Percentiles rank a stretch among this genome's conserved stretches.
phyloP scores from a whole-genome alignment of 1,284 basidiomycete species.

The Leccinum pachyderme region DNA sequence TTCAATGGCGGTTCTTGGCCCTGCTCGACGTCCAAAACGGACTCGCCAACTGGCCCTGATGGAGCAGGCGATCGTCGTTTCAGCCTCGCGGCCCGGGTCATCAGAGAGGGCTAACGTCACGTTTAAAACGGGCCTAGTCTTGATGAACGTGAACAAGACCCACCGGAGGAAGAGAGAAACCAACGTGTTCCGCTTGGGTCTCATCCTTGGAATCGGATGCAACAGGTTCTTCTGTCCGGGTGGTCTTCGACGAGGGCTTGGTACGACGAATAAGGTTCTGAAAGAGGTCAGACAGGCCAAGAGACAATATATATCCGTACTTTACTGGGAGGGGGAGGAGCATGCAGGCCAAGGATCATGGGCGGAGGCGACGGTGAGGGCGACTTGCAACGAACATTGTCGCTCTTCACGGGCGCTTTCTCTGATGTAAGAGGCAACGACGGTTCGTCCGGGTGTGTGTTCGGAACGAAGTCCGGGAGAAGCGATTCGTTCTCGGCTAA shows the following conservation, averaged over 20 bases:
- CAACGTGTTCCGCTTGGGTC: conserved; percentile 8
- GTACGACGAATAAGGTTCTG: conserved; percentile 25
- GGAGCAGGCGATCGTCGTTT: conserved; percentile 26
- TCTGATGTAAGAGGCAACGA: conserved; percentile 26
- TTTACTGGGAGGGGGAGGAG: conserved; percentile 33
- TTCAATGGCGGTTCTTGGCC: conserved; percentile 56
- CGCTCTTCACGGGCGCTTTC: not conserved
- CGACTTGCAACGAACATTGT: conserved; percentile 6
- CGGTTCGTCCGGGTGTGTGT: conserved; percentile 43
- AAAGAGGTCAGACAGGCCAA: not conserved
- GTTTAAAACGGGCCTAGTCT: not conserved
- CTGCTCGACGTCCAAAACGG: conserved; percentile 18
- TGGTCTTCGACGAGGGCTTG: conserved; percentile 15
- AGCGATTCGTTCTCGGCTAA: conserved; percentile 28
- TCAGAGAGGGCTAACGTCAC: conserved; percentile 16
- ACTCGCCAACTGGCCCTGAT: conserved; percentile 16
- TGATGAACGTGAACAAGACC: not conserved
- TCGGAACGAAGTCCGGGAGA: conserved; percentile 43
- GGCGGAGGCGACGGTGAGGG: conserved; percentile 16
- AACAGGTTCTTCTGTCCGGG: conserved; percentile 7
- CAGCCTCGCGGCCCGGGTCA: conserved; percentile 22
- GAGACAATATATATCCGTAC: conserved; percentile 4
- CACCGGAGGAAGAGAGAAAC: conserved; percentile 28
- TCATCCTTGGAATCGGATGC: conserved; percentile 12
- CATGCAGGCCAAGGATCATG: conserved; percentile 16